phyloP scores from a whole-genome alignment of 768 basidiomycete species.

The Hydnomerulius pinastri region DNA sequence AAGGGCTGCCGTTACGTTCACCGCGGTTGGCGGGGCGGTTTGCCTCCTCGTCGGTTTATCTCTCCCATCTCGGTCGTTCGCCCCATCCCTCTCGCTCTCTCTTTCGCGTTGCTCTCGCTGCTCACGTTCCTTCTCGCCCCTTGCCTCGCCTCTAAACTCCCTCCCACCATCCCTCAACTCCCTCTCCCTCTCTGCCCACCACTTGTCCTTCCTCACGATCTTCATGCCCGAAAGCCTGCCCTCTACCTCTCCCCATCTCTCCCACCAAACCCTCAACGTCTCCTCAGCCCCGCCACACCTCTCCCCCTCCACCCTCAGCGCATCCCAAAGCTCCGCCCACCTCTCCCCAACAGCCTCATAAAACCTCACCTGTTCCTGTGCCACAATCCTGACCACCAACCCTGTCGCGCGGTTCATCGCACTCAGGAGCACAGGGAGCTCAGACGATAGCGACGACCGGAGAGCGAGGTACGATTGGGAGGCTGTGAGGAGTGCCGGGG shows the following conservation, averaged over 20 bases:
- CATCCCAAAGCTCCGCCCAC: conserved; percentile 87
- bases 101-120: no score
- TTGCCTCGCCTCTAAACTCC: not conserved
- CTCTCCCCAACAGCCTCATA: conserved; percentile 60
- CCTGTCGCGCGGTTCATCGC: conserved; percentile 64
- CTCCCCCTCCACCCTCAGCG: conserved; percentile 71
- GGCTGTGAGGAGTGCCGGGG: conserved; percentile 66
- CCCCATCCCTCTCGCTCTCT: conserved; percentile 18
- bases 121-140: no score
- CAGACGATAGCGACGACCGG: conserved; percentile 66
- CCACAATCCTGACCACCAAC: conserved; percentile 51
- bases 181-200: conserved; percentile 33
- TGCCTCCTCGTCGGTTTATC: conserved; percentile 18
- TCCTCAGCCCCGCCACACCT: conserved; percentile 66
- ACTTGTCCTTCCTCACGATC: conserved; percentile 37
- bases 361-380: conserved; percentile 58
- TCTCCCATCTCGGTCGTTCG: conserved; percentile 12
- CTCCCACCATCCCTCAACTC: conserved; percentile 22
- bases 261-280: conserved; percentile 71
- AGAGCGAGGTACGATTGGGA: conserved; percentile 79
- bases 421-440: conserved; percentile 65
- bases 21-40: conserved; percentile 17
- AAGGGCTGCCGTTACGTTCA: conserved; percentile 6
- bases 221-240: conserved; percentile 42
- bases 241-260: conserved; percentile 69